A percentile compares a stretch with the other conserved stretches of the same genome.
phyloP scores from a whole-genome alignment of 139 green algal species.

The Yamagishiella unicocca region DNA sequence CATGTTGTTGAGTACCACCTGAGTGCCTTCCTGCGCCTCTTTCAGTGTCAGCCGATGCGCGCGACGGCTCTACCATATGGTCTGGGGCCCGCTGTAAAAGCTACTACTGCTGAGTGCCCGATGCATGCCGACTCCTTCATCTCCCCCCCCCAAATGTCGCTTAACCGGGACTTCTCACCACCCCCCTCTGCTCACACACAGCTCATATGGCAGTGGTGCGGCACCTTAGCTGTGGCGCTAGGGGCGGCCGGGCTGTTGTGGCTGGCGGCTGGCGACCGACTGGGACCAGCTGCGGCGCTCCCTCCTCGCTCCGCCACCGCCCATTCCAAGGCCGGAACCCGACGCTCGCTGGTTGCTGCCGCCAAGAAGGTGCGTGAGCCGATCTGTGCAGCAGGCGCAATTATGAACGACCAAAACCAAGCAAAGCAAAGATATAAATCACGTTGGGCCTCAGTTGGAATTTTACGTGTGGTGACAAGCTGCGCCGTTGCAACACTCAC shows the following conservation, averaged over 20 bases:
- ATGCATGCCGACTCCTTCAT: too few relatives aligned
- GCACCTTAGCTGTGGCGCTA: slow-evolving; percentile 13
- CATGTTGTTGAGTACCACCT: too few relatives aligned
- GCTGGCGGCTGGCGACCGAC: neutral
- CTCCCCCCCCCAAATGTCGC: too few relatives aligned
- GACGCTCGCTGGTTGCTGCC: neutral
- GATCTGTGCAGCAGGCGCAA: neutral
- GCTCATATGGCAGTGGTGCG: slow-evolving; percentile 43
- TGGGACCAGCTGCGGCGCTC: neutral
- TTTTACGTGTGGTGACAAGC: neutral
- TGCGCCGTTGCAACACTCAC: neutral
- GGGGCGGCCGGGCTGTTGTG: slow-evolving; percentile 6
- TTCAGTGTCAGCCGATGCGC: too few relatives aligned
- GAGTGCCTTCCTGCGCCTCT: too few relatives aligned
- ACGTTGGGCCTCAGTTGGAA: too few relatives aligned
- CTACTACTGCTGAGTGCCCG: too few relatives aligned
- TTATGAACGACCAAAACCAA: neutral
- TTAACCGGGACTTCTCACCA: too few relatives aligned
- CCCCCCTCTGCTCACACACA: neutral
- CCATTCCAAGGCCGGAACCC: neutral
- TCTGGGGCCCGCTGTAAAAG: too few relatives aligned
- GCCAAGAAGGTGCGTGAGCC: neutral
- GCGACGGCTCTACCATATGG: too few relatives aligned
- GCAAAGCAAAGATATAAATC: neutral
- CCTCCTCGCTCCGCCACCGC: neutral